Evolutionary conservation across 352 stramenopile species (phyloP).

Genomic region (Aphanomyces invadans): DNA sequence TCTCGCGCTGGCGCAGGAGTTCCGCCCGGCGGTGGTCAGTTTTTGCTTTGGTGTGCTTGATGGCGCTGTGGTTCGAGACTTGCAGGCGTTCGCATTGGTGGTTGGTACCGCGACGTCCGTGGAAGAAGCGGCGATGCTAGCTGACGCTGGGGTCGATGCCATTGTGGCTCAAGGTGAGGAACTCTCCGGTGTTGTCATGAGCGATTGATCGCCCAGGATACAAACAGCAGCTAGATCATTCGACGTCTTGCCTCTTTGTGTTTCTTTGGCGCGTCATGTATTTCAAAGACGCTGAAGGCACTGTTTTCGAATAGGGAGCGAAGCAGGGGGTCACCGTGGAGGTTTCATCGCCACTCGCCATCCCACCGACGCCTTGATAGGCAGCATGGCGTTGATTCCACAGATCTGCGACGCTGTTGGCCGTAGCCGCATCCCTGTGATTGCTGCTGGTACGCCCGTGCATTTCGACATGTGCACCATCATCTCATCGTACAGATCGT

Average conservation of each 20-base stretch:
- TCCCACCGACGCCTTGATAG: slow-evolving; percentile 24
- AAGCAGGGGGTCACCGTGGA: slow-evolving; percentile 49
- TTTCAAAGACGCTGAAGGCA: neutral
- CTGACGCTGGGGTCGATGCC: slow-evolving; percentile 32
- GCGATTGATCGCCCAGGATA: too few relatives aligned
- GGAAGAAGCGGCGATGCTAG: slow-evolving; percentile 30
- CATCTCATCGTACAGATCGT: too few relatives aligned
- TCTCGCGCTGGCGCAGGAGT: slow-evolving; percentile 38
- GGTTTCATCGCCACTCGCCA: slow-evolving; percentile 35
- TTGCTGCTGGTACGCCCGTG: slow-evolving; percentile 31
- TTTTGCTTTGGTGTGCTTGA: slow-evolving; percentile 57
- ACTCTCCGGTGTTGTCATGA: neutral
- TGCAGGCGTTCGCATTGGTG: slow-evolving; percentile 23
- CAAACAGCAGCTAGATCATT: too few relatives aligned
- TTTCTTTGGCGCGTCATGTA: too few relatives aligned
- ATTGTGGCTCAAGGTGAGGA: slow-evolving; percentile 40
- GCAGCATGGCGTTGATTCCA: slow-evolving; percentile 44
- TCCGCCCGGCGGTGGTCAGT: slow-evolving; percentile 48
- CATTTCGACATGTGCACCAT: neutral
- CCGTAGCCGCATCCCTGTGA: slow-evolving; percentile 33
- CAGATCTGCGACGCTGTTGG: slow-evolving; percentile 33
- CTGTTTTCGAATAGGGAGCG: slow-evolving; percentile 34
- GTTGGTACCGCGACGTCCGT: slow-evolving; percentile 41
- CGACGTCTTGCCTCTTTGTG: too few relatives aligned
- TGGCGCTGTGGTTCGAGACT: slow-evolving; percentile 29